Evolutionary conservation across 2,329 filamentous ascomycete genomes (phyloP).

Genomic region (Dryadomyces sulphureus): DNA sequence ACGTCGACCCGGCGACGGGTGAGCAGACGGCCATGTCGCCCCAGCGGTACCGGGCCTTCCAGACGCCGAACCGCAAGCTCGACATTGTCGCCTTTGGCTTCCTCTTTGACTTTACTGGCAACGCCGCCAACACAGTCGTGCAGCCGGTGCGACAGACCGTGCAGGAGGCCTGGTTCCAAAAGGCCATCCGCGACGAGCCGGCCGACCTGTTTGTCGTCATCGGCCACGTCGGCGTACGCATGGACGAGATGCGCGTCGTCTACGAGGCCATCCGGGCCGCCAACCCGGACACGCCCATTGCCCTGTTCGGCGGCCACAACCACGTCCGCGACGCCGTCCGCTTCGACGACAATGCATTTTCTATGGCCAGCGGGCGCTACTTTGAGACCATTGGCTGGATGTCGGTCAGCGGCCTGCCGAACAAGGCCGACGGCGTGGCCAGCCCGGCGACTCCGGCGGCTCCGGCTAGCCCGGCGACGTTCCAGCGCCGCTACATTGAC

Average conservation of each 20-base stretch:
- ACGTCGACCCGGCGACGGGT: conserved; percentile 50
- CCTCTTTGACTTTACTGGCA: conserved; percentile 82
- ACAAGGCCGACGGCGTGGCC: too few relatives aligned
- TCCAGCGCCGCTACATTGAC: conserved; percentile 76
- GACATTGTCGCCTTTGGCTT: conserved; percentile 84
- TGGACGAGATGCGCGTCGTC: conserved; percentile 62
- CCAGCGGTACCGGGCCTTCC: conserved; percentile 74
- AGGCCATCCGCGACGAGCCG: conserved; percentile 61
- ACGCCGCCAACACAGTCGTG: conserved; percentile 81
- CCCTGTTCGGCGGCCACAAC: conserved; percentile 81
- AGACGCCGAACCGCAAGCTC: conserved; percentile 76
- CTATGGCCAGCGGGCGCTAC: conserved; percentile 76
- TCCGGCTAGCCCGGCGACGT: conserved; percentile 24
- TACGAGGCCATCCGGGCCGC: conserved; percentile 63
- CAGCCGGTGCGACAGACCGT: conserved; percentile 67
- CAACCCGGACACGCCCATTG: conserved; percentile 72
- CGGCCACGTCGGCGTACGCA: conserved; percentile 73
- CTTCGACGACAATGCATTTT: conserved; percentile 66
- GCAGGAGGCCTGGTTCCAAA: conserved; percentile 76
- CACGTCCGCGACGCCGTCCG: conserved; percentile 75
- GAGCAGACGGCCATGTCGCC: conserved; percentile 59
- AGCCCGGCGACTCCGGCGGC: too few relatives aligned
- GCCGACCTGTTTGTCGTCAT: conserved; percentile 76
- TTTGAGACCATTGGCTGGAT: conserved; percentile 93
- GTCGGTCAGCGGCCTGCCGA: conserved; percentile 39